phyloP scores from a whole-genome alignment of 306 rosid species.

The Acacia acuminata region DNA sequence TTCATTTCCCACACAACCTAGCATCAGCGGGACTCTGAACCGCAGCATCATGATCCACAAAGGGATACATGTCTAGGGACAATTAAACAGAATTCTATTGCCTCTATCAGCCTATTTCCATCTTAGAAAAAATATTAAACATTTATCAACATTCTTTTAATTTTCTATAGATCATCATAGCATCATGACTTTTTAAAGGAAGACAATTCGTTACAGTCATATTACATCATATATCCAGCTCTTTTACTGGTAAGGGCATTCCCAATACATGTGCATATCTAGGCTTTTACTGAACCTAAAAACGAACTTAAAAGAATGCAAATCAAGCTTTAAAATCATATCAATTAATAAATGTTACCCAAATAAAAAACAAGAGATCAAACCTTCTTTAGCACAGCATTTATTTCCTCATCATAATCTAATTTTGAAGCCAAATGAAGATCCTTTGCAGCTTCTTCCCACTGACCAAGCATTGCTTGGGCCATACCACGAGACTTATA shows the following conservation, averaged over 20 bases:
- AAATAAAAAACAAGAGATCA: not conserved
- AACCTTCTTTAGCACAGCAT: slow-evolving; percentile 85
- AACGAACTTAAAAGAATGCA: not conserved
- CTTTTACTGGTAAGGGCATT: not conserved
- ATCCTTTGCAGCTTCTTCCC: slow-evolving; percentile 93
- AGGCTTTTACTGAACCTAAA: not conserved
- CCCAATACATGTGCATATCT: not conserved
- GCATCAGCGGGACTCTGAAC: not conserved
- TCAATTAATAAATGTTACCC: not conserved
- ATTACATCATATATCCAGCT: not conserved
- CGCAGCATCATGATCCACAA: not conserved
- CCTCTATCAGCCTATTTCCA: slow-evolving; percentile 1
- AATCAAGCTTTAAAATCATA: not conserved
- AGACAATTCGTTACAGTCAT: not conserved
- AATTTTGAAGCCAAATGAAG: slow-evolving; percentile 84
- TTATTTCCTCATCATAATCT: slow-evolving; percentile 86
- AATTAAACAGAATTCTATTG: not conserved
- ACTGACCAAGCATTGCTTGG: slow-evolving; percentile 75
- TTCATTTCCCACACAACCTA: slow-evolving; percentile 5
- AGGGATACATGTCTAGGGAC: not conserved
- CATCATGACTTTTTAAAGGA: not conserved
- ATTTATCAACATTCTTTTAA: not conserved
- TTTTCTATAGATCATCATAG: not conserved
- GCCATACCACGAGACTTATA: slow-evolving; percentile 91
- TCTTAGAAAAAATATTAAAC: not conserved